These are phyloP conservation scores for Parsonsia alboflavescens DNA, from an alignment of 257 asterid genomes.

Conservation along the genomic window DNA sequence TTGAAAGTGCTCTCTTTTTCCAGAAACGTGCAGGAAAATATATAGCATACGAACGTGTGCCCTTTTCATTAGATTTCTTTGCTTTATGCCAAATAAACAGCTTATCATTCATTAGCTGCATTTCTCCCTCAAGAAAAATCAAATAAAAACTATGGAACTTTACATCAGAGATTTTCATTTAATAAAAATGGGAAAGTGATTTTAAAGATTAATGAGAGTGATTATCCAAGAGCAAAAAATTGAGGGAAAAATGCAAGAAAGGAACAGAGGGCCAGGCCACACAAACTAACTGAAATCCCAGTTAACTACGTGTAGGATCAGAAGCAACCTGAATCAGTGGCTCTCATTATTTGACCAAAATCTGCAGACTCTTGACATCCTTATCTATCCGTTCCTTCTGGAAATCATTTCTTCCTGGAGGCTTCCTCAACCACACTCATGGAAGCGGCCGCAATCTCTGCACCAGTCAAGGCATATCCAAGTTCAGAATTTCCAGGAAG, in stretches of 20 bases:
- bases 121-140: not conserved
- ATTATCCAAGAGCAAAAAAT: not conserved
- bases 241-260: not conserved
- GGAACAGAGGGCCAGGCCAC: not conserved
- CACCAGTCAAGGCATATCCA: conserved; percentile 14
- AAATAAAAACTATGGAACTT: not conserved
- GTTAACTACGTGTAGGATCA: conserved; percentile 17
- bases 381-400: not conserved
- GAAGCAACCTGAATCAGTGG: conserved; percentile 13
- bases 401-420: not conserved
- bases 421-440: not conserved
- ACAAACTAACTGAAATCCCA: not conserved
- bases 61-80: too few species aligned
- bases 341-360: not conserved
- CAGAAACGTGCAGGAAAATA: not conserved
- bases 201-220: not conserved
- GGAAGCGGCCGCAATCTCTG: conserved; percentile 18
- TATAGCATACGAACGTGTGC: not conserved
- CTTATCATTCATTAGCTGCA: too few species aligned
- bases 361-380: not conserved
- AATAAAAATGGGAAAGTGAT: not conserved
- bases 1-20: not conserved
- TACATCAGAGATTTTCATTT: not conserved
- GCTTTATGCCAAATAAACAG: too few species aligned
- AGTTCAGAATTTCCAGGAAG: conserved; percentile 9